These are phyloP conservation scores for Colletotrichum sp. DNA, from an alignment of 2,329 filamentous ascomycete genomes.

Conservation along the genomic window DNA sequence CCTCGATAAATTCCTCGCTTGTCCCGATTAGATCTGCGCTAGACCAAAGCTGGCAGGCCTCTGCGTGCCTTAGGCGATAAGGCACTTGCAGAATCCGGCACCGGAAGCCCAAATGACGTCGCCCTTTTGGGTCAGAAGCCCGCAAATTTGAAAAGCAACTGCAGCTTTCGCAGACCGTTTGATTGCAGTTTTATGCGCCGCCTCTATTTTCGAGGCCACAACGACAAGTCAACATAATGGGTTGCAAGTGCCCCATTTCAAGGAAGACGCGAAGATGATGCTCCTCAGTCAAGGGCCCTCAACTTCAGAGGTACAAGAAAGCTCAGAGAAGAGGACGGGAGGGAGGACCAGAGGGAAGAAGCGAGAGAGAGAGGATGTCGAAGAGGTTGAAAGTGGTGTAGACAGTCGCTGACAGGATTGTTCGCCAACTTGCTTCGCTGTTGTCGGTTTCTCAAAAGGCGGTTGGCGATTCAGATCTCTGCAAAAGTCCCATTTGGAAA, in stretches of 20 bases:
- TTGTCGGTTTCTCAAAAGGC: not conserved
- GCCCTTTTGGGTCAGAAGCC: not conserved
- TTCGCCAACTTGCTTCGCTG: not conserved
- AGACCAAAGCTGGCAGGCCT: not conserved
- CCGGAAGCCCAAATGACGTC: constrained; percentile 11
- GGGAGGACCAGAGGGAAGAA: not conserved
- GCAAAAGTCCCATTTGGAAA: not conserved
- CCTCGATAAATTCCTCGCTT: not conserved
- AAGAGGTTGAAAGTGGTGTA: not conserved
- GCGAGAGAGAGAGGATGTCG: not conserved
- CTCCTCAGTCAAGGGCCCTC: not conserved
- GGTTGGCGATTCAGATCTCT: not conserved
- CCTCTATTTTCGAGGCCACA: not conserved
- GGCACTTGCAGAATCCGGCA: constrained; percentile 2
- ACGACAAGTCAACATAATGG: not conserved
- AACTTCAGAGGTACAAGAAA: not conserved
- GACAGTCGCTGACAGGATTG: not conserved
- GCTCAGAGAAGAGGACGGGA: not conserved
- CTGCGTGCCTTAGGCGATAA: constrained; percentile 12
- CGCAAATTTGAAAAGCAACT: not conserved
- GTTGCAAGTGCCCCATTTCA: not conserved
- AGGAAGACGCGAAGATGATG: not conserved
- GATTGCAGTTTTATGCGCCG: constrained; percentile 5
- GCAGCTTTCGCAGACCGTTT: not conserved
- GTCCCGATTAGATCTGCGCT: constrained; percentile 1